Evolutionary conservation across 768 basidiomycete species (phyloP).

Genomic region (Leccinum uliginosum): DNA sequence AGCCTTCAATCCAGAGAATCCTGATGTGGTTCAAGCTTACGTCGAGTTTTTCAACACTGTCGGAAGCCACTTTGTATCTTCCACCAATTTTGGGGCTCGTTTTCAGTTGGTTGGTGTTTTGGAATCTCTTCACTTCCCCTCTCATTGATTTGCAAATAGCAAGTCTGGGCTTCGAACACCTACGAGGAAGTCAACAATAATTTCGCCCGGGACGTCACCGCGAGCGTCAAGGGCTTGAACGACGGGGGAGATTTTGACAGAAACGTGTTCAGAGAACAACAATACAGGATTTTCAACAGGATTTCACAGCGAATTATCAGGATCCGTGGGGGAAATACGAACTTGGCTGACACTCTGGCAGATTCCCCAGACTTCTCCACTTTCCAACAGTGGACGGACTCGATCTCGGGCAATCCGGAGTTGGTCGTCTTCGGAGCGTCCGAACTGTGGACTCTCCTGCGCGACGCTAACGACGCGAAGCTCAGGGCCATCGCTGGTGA

Average conservation of each 20-base stretch:
- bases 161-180: constrained; percentile 9
- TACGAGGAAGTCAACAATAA: constrained; percentile 4
- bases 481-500: constrained; percentile 2
- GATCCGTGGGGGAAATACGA: constrained; percentile 1
- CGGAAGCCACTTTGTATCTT: constrained; percentile 1
- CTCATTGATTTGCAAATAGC: not conserved
- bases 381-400: constrained; percentile 3
- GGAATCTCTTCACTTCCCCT: no score
- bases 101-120: constrained; percentile 1
- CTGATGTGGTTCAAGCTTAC: constrained; percentile 4
- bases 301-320: constrained; percentile 5
- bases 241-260: constrained; percentile 1
- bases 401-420: not conserved
- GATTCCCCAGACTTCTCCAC: not conserved
- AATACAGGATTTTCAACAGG: constrained; percentile 1
- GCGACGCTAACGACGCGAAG: not conserved
- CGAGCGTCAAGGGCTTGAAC: constrained; percentile 7
- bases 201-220: constrained; percentile 3
- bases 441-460: constrained; percentile 6
- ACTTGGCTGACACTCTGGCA: not conserved
- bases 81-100: constrained; percentile 2
- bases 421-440: not conserved
- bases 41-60: constrained; percentile 4
- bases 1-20: not conserved
- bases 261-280: not conserved